Evolutionary conservation across 768 basidiomycete species (phyloP), one percentile per base, ranked within the genome.

Genomic region (Mycena amicta): DNA sequence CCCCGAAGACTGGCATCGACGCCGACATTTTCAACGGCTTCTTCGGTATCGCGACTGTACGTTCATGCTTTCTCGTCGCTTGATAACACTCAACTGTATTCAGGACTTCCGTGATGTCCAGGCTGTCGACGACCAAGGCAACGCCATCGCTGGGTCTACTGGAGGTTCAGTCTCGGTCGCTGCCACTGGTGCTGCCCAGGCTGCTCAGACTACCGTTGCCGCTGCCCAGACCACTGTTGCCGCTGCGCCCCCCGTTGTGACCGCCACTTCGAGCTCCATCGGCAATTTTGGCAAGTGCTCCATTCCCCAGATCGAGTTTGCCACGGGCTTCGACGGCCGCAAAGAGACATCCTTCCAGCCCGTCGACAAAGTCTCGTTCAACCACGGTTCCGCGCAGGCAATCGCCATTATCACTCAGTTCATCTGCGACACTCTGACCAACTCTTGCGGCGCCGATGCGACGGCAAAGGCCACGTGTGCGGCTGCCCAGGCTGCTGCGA

Each of bases 281-380:
- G 76, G 72, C 16, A 65, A 83, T 72, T 86, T 87, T 59, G 84
- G 85, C 31, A 74, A 68, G 23, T 86, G 85, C 73, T 72, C 80
- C 3, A 73, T 81, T 13, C 85, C 86, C 15, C 71, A 84, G 70
- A 84, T 88, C 57, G 76, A 80, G 64, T 88, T 88, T 63, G 84
- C 74, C 46, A 72, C 65, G 28, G 83, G 83, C 33, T 85, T 88
- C 64, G 84, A 87, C 60, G 72, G 72, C 65, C 76, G 85, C 57
- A 81, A 74, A 61, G 85, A 86, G 66, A 86, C 84, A 11, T 77
- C 77, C 69, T 88, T 86, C 76, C 68, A 79, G 62, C 85, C 86
- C 53, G 75, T 71, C 8, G 81, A 86, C 68, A 65, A 73, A 66
- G 70, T 78, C 4, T 80, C 80, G 0, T 84, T 72, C 74, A 77